Percentiles rank a stretch among this genome's conserved stretches.
These are phyloP conservation scores for Pontederia paniculata DNA, from an alignment of 176 grass and related monocot genomes.

Conservation along the genomic window DNA sequence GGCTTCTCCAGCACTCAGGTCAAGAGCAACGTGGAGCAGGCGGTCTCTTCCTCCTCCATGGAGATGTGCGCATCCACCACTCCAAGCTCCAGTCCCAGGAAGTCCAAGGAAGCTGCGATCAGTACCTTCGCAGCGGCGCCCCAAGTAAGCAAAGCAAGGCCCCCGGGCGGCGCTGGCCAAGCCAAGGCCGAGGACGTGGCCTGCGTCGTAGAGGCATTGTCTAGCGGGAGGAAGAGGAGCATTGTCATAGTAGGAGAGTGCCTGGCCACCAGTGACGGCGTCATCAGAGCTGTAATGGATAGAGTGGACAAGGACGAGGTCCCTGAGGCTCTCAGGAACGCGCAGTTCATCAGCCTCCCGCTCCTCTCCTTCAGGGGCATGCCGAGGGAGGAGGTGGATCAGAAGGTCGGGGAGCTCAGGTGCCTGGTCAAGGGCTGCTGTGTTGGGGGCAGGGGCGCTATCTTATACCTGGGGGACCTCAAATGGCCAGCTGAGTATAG, in stretches of 20 bases:
- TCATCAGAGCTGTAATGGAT: conserved; percentile 67
- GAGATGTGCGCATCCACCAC: conserved; percentile 25
- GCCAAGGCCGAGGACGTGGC: conserved; percentile 30
- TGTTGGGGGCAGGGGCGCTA: conserved; percentile 38
- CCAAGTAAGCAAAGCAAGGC: neutral
- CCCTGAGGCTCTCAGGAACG: conserved; percentile 39
- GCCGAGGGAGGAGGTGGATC: conserved; percentile 46
- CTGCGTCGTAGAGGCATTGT: conserved; percentile 49
- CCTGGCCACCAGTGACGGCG: conserved; percentile 13
- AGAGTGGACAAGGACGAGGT: conserved; percentile 55
- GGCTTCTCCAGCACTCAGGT: conserved; percentile 93
- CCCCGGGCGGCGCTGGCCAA: neutral
- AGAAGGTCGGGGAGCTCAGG: conserved; percentile 38
- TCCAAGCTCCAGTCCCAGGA: conserved; percentile 46
- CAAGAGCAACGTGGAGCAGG: conserved; percentile 84
- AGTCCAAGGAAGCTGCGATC: neutral
- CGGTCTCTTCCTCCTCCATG: conserved; percentile 17
- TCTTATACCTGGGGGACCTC: conserved; percentile 68
- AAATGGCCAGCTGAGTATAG: conserved; percentile 45
- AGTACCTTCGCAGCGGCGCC: neutral
- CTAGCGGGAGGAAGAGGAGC: conserved; percentile 23
- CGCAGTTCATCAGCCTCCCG: conserved; percentile 53
- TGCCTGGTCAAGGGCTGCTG: conserved; percentile 43
- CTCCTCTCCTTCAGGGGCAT: conserved; percentile 33
- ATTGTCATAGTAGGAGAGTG: conserved; percentile 50